phyloP scores from a whole-genome alignment of 805 yeast genomes.

The Hyphopichia homilentoma region DNA sequence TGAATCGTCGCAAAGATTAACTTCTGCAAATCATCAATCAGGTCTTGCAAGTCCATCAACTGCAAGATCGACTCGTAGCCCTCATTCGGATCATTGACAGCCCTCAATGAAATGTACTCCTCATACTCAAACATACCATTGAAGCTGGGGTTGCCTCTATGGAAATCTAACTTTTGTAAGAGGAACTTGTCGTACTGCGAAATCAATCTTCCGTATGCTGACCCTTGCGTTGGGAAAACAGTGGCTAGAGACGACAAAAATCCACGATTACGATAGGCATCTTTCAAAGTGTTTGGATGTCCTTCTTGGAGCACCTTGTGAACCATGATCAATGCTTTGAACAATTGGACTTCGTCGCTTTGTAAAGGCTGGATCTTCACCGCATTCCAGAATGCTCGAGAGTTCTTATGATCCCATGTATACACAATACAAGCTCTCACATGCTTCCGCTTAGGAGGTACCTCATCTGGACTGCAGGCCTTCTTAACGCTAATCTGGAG shows the following conservation, averaged over 20 bases:
- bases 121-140: slow-evolving; percentile 96
- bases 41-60: slow-evolving; percentile 80
- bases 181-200: slow-evolving; percentile 71
- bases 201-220: slow-evolving; percentile 68
- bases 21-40: slow-evolving; percentile 73
- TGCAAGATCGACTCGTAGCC: slow-evolving; percentile 89
- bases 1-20: slow-evolving; percentile 69
- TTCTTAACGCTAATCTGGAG: slow-evolving; percentile 61
- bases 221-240: slow-evolving; percentile 39
- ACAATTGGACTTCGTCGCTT: slow-evolving; percentile 76
- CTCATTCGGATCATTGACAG: slow-evolving; percentile 91
- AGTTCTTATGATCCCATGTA: slow-evolving; percentile 92
- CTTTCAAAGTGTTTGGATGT: slow-evolving; percentile 79
- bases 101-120: slow-evolving; percentile 83
- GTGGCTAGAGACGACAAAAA: slow-evolving; percentile 76
- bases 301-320: slow-evolving; percentile 98
- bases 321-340: slow-evolving; percentile 78
- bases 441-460: slow-evolving; percentile 94
- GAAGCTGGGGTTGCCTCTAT: slow-evolving; percentile 79
- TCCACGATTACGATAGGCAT: slow-evolving; percentile 72
- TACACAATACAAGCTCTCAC: slow-evolving; percentile 93
- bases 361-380: slow-evolving; percentile 77
- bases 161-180: slow-evolving; percentile 74
- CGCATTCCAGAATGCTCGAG: slow-evolving; percentile 81
- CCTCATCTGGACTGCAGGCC: slow-evolving; percentile 82